Percentiles rank a stretch among this genome's conserved stretches.
Evolutionary conservation across 495 filamentous ascomycete genomes (phyloP).

Genomic region (Acidiella bohemica): DNA sequence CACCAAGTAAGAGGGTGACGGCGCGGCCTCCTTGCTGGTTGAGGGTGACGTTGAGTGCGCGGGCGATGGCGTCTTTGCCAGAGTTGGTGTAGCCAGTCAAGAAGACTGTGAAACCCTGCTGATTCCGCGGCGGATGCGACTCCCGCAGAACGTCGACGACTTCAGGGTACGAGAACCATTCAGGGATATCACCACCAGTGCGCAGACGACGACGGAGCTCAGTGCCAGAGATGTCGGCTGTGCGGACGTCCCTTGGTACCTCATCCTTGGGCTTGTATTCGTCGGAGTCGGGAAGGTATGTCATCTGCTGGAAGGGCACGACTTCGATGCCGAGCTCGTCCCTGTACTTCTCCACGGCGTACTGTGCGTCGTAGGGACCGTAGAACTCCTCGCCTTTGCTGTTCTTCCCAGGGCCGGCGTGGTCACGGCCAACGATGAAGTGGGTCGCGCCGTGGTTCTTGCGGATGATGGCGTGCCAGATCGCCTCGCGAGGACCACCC

Average conservation of each 20-base stretch:
- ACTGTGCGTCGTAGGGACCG: slow-evolving; percentile 95
- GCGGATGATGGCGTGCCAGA: slow-evolving; percentile 99
- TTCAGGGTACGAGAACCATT: slow-evolving; percentile 99
- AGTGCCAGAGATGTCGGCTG: slow-evolving; percentile 92
- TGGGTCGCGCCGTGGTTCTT: slow-evolving; percentile 99
- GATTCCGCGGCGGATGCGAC: slow-evolving; percentile 75
- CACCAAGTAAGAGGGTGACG: slow-evolving; percentile 84
- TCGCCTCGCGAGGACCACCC: slow-evolving; percentile 94
- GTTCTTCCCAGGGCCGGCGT: slow-evolving; percentile 95
- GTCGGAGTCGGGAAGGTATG: slow-evolving; percentile 91
- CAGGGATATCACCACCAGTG: slow-evolving; percentile 84
- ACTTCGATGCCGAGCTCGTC: slow-evolving; percentile 96
- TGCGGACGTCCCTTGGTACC: slow-evolving; percentile 68
- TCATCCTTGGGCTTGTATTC: slow-evolving; percentile 90
- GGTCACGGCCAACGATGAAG: slow-evolving; percentile 98
- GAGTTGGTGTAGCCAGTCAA: slow-evolving; percentile 92
- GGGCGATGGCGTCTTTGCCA: slow-evolving; percentile 91
- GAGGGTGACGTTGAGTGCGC: slow-evolving; percentile 88
- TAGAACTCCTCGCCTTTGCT: slow-evolving; percentile 94
- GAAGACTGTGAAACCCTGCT: slow-evolving; percentile 97
- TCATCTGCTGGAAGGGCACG: slow-evolving; percentile 98
- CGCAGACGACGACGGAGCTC: slow-evolving; percentile 84
- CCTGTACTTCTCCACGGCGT: slow-evolving; percentile 92
- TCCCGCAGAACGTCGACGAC: slow-evolving; percentile 91
- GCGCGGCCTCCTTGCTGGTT: slow-evolving; percentile 97